Conservation (phyloP, 768 basidiomycete species). For the Hericium coralloides region DNA sequence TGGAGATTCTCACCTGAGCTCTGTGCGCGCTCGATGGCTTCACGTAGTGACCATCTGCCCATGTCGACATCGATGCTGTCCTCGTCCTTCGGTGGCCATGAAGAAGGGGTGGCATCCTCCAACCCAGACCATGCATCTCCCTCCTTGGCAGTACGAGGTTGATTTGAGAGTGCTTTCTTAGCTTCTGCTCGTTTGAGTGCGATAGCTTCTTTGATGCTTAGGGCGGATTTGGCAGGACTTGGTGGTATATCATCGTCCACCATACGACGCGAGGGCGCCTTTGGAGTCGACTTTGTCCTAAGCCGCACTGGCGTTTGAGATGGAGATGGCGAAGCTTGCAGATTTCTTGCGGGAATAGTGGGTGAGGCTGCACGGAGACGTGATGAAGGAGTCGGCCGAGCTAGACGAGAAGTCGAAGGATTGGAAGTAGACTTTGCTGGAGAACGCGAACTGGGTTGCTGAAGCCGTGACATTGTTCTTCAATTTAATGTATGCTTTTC, state of each 20-base stretch:
- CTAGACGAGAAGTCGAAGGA: neutral
- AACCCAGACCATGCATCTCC: constrained; percentile 31
- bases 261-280: constrained; percentile 23
- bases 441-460: constrained; percentile 23
- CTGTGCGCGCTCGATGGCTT: constrained; percentile 70
- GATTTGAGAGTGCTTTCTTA: constrained; percentile 41
- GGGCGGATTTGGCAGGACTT: constrained; percentile 23
- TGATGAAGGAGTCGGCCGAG: neutral
- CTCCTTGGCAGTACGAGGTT: constrained; percentile 13
- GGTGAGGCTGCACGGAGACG: neutral
- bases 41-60: constrained; percentile 59
- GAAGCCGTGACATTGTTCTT: constrained; percentile 31
- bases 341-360: neutral
- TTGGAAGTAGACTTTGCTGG: constrained; percentile 18
- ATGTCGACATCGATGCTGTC: constrained; percentile 44
- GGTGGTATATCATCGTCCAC: constrained; percentile 2
- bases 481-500: too few relatives aligned
- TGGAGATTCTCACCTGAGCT: constrained; percentile 51
- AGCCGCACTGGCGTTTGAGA: neutral
- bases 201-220: constrained; percentile 70
- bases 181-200: constrained; percentile 73
- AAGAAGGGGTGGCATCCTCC: constrained; percentile 39
- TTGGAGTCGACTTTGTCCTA: constrained; percentile 26
- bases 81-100: constrained; percentile 12
- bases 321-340: neutral